phyloP scores from a whole-genome alignment of 2,329 filamentous ascomycete species.

The Cladosporium sp. region DNA sequence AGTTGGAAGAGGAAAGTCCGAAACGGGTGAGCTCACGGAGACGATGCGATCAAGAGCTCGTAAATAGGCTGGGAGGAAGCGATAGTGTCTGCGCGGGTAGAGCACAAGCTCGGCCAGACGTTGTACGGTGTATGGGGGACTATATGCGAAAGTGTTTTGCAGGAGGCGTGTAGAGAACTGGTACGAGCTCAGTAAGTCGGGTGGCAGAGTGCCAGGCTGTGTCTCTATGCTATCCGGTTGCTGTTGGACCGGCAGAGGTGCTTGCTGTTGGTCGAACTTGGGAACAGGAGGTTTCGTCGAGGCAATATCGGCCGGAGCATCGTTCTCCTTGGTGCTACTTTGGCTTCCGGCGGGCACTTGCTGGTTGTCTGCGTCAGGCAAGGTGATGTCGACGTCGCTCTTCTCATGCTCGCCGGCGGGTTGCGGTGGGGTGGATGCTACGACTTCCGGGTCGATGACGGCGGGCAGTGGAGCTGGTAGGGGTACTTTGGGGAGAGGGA shows the following conservation, averaged over 20 bases:
- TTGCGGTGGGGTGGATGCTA: conserved; percentile 27
- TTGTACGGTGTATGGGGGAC: conserved; percentile 90
- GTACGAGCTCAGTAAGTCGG: conserved; percentile 57
- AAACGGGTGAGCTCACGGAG: conserved; percentile 77
- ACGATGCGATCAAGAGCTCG: conserved; percentile 88
- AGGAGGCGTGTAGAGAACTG: conserved; percentile 26
- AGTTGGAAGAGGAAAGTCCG: conserved; percentile 76
- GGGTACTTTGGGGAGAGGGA: conserved; percentile 63
- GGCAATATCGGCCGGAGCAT: conserved; percentile 42
- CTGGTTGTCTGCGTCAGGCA: conserved; percentile 20
- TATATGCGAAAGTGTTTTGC: conserved; percentile 58
- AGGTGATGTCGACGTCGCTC: conserved; percentile 15
- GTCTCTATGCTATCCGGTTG: conserved; percentile 34
- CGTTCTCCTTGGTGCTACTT: conserved; percentile 67
- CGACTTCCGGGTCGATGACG: conserved; percentile 28
- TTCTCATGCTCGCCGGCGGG: conserved; percentile 30
- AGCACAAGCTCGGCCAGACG: conserved; percentile 83
- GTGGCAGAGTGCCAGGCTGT: conserved; percentile 53
- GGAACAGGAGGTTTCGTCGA: conserved; percentile 36
- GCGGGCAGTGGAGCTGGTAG: conserved; percentile 40
- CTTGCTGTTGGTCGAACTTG: conserved; percentile 35
- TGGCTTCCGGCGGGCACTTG: conserved; percentile 36
- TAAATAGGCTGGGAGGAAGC: conserved; percentile 75
- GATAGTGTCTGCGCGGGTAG: conserved; percentile 72
- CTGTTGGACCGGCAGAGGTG: conserved; percentile 35